phyloP scores from a whole-genome alignment of 441 rosid species.

The Adansonia grandidieri region DNA sequence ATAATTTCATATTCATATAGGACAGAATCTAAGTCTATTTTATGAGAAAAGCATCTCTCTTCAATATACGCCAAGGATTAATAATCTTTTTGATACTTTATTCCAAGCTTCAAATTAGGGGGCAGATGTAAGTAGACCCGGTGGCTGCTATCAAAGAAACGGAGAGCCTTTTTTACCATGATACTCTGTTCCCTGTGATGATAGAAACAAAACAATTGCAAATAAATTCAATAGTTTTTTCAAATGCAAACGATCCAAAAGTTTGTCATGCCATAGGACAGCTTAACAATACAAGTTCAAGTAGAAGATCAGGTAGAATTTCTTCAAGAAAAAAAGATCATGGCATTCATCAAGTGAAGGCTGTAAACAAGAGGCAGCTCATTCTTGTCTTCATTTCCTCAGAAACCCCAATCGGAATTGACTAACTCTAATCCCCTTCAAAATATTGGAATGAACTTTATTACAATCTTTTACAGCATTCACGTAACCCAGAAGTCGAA shows the following conservation, averaged over 20 bases:
- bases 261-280: neutral
- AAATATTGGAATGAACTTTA: neutral
- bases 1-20: neutral
- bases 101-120: neutral
- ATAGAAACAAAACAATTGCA: too few relatives aligned
- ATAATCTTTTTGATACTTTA: neutral
- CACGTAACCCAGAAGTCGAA: conserved; percentile 53
- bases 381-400: conserved; percentile 12
- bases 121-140: too few relatives aligned
- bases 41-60: too few relatives aligned
- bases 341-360: neutral
- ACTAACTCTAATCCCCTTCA: neutral
- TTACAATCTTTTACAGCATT: conserved; percentile 36
- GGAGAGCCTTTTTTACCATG: too few relatives aligned
- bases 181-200: too few relatives aligned
- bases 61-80: too few relatives aligned
- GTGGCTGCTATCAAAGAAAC: too few relatives aligned
- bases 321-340: neutral
- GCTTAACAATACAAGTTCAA: neutral
- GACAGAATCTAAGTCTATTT: neutral
- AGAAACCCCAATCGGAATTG: neutral
- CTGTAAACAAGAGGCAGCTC: neutral
- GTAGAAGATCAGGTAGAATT: neutral
- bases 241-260: neutral
- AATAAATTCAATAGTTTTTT: neutral